Evolutionary conservation across 1,284 basidiomycete genomes (phyloP).

Genomic region (Rhodotorula glutinis): DNA sequence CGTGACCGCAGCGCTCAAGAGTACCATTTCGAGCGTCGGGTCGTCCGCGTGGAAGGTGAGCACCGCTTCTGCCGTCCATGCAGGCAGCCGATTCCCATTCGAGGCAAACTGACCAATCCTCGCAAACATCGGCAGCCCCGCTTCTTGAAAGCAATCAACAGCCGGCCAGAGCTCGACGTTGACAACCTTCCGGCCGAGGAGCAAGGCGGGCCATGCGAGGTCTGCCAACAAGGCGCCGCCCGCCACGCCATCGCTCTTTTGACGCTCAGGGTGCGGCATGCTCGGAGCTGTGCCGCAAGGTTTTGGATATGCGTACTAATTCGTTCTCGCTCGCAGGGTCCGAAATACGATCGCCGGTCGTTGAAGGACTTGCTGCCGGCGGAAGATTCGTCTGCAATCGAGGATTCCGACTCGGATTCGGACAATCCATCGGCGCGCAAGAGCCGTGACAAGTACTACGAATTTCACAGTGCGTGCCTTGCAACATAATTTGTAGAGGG

Average conservation of each 20-base stretch:
- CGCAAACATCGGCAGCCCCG: neutral
- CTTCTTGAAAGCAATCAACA: constrained; percentile 18
- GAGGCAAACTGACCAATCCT: neutral
- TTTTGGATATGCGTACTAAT: no score
- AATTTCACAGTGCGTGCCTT: constrained; percentile 16
- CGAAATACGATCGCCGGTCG: constrained; percentile 24
- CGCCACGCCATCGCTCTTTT: constrained; percentile 9
- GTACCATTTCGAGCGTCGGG: constrained; percentile 6
- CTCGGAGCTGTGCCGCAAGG: no score
- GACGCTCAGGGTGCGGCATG: constrained; percentile 4
- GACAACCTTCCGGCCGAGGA: neutral
- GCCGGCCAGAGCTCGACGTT: constrained; percentile 4
- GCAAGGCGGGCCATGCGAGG: constrained; percentile 11
- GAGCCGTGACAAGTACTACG: constrained; percentile 9
- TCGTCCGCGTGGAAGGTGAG: constrained; percentile 24
- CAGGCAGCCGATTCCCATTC: neutral
- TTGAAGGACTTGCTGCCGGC: neutral
- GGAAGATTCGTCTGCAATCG: constrained; percentile 4
- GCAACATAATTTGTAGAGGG: no score
- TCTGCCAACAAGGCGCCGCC: constrained; percentile 14
- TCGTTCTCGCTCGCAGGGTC: neutral
- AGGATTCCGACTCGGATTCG: neutral
- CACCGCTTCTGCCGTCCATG: neutral
- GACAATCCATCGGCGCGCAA: neutral
- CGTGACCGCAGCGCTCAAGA: neutral